phyloP scores from a whole-genome alignment of 2,329 filamentous ascomycete genomes.

The Trichophyton benhamiae region DNA sequence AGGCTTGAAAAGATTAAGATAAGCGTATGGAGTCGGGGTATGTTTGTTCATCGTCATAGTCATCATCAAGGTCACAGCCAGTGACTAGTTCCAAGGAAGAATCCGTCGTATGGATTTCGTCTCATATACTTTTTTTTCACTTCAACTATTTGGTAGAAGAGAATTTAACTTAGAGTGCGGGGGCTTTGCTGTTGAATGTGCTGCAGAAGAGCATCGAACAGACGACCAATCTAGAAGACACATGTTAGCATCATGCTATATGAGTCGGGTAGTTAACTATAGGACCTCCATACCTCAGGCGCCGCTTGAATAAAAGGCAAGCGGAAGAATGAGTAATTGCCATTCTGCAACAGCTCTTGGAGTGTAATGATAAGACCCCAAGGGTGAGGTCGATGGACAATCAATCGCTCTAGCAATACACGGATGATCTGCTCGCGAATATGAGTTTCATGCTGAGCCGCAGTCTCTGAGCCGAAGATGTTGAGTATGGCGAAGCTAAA shows the following conservation, averaged over 20 bases:
- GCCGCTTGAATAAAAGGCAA: constrained; percentile 81
- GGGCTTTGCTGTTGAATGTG: constrained; percentile 40
- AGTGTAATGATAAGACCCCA: constrained; percentile 88
- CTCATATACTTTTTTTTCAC: background rate
- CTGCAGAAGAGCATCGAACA: constrained; percentile 35
- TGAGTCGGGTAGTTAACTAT: background rate
- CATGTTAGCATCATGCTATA: constrained; percentile 5
- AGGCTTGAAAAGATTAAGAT: constrained; percentile 2
- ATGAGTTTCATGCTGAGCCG: constrained; percentile 59
- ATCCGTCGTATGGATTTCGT: background rate
- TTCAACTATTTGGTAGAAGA: background rate
- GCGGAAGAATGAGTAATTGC: constrained; percentile 82
- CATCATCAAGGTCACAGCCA: background rate
- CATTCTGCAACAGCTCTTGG: constrained; percentile 81
- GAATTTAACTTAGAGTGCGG: constrained; percentile 16
- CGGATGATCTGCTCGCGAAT: constrained; percentile 85
- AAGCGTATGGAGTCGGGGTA: background rate
- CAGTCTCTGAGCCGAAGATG: constrained; percentile 64
- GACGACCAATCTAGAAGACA: constrained; percentile 29
- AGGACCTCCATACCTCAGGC: constrained; percentile 54
- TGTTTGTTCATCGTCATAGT: background rate
- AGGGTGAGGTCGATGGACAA: constrained; percentile 83
- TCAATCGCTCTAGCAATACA: constrained; percentile 73
- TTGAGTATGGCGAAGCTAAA: constrained; percentile 78
- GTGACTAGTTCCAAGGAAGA: background rate